These are phyloP conservation scores for Metschnikowia cerradonensis DNA, from an alignment of 805 yeast genomes.

Conservation along the genomic window DNA sequence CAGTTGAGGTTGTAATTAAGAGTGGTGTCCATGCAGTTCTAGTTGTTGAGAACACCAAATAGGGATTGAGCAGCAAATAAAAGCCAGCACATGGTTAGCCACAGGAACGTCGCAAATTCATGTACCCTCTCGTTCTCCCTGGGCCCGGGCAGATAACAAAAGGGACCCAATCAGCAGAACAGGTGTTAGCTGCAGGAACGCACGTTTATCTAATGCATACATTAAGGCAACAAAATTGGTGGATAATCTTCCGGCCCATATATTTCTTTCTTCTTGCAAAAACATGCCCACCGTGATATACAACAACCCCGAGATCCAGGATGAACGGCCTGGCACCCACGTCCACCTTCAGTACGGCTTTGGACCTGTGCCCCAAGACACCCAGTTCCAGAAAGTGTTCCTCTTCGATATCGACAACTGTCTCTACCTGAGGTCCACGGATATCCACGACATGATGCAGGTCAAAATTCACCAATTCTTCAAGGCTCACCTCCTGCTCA, in stretches of 20 bases:
- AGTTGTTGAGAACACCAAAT: too few relatives aligned
- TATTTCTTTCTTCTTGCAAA: too few relatives aligned
- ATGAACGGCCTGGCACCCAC: constrained; percentile 12
- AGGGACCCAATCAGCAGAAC: too few relatives aligned
- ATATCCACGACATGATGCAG: constrained; percentile 86
- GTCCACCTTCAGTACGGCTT: constrained; percentile 17
- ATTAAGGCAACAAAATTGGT: not conserved
- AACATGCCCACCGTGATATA: constrained; percentile 8
- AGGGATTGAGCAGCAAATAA: too few relatives aligned
- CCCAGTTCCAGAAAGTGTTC: constrained; percentile 38
- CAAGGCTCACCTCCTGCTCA: constrained; percentile 54
- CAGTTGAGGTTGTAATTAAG: too few relatives aligned
- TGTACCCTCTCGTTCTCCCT: too few relatives aligned
- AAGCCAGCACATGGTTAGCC: too few relatives aligned
- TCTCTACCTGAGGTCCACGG: constrained; percentile 68
- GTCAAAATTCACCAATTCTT: constrained; percentile 79
- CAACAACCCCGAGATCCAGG: constrained; percentile 13
- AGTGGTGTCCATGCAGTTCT: too few relatives aligned
- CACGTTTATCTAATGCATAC: constrained; percentile 1
- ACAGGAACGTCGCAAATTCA: too few relatives aligned
- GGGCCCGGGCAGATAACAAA: too few relatives aligned
- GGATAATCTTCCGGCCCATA: too few relatives aligned
- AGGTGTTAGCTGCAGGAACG: not conserved
- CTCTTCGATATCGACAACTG: constrained; percentile 95
- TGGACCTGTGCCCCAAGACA: constrained; percentile 16